Evolutionary conservation across 139 green algal species (phyloP), one percentile per base, ranked within the genome.

Genomic region (Pedinophyceae sp.): DNA sequence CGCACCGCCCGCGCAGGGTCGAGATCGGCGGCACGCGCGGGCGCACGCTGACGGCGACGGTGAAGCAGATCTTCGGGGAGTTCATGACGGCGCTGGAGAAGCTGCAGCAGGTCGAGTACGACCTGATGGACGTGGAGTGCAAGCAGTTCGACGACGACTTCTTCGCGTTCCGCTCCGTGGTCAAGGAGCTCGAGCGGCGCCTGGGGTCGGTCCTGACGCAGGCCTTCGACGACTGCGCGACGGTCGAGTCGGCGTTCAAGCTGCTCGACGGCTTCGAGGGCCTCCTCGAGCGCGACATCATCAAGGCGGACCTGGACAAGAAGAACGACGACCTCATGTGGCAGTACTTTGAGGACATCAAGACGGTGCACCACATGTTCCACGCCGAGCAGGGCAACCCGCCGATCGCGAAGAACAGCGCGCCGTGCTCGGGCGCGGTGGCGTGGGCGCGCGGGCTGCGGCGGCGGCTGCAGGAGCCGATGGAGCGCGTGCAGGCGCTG

Each of bases 251-350:
- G 26, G 83, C 79, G 19, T 93, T 95, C 79, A 93, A 93, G 75
- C 78, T 93, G 51, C 68, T 93, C 23, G 86, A 93, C 27, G 72
- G 67, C 52, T 93, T 93, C 61, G 83, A 93, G 65, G 78, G 78
- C 18, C 68, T 93, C 41, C 71, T 93, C 30, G 81, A 95, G 25
- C 76, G 87, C 24, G 75, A 85, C 27, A 75, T 80, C 20, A 88
- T 94, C 49, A 71, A 71, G 1, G 41, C 62, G 7, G 73, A 83
- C 43, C 56, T 95, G 24, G 75, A 86, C 52, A 74, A 77, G 62
- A 89, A 89, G 75, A 64, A 85, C 30, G 26, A 50, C 15, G 72
- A 80, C 52, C 67, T 84, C 60, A 45, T 87, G 19, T 24, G 30
- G 34, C 50, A 55, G 1, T 90, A 80, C 52, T 54, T 27, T 1